These are phyloP conservation scores for Protea cynaroides DNA, from an alignment of 164 flowering plant genomes.

Conservation along the genomic window DNA sequence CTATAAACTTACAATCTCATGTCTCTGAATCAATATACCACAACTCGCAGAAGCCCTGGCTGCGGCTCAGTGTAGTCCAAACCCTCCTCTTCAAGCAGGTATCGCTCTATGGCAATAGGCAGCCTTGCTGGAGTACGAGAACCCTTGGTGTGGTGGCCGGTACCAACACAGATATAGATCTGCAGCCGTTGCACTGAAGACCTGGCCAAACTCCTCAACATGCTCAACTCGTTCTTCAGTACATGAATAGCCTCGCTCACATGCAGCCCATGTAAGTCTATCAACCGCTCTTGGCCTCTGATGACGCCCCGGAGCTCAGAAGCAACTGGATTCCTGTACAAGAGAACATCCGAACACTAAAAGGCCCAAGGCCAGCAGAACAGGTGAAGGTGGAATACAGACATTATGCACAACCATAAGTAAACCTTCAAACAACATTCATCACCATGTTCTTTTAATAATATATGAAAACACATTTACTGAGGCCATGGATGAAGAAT, in stretches of 20 bases:
- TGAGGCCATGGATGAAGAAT: too few species aligned
- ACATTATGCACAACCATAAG: too few species aligned
- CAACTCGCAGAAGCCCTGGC: conserved; percentile 92
- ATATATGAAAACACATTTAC: too few species aligned
- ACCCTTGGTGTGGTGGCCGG: conserved; percentile 95
- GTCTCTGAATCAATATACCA: conserved; percentile 53
- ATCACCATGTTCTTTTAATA: too few species aligned
- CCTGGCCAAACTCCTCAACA: conserved; percentile 64
- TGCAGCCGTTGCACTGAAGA: conserved; percentile 67
- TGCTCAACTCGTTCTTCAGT: conserved; percentile 69
- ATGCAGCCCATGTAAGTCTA: conserved; percentile 91
- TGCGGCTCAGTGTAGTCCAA: conserved; percentile 85
- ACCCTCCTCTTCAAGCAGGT: conserved; percentile 82
- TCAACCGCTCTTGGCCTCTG: conserved; percentile 75
- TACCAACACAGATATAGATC: conserved; percentile 86
- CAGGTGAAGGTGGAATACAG: background rate
- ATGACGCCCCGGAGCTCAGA: conserved; percentile 46
- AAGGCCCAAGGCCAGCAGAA: background rate
- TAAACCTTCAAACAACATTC: too few species aligned
- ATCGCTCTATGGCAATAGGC: conserved; percentile 80
- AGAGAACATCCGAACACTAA: background rate
- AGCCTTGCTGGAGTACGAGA: conserved; percentile 85
- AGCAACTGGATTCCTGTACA: conserved; percentile 55
- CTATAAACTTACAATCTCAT: conserved; percentile 23
- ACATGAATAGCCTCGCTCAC: conserved; percentile 84